Base-by-base conservation (phyloP, 768 basidiomycete genomes). In the Dendrothele bispora region DNA sequence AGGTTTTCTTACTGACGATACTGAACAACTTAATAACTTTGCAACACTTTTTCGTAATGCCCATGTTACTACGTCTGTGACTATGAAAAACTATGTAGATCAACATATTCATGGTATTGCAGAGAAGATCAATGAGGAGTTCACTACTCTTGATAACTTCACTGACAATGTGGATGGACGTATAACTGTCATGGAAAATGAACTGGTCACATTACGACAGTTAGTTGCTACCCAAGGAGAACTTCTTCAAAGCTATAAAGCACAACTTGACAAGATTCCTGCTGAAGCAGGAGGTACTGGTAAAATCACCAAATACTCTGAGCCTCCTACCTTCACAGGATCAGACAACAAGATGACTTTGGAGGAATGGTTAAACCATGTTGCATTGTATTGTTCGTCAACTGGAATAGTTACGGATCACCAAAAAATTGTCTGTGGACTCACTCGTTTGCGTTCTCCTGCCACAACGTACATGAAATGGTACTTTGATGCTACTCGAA, bases 321-420 rank as follows among this genome's bases (percentile, higher is more conserved):
- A 39, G 20, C 37, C 37, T 12, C 37, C 37, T 11, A 39, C 37
- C 18, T 39, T 39, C 18, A 12, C 20, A 8, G 40, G 40, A 14
- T 21, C 40, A 22, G 29, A 34, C 25, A 29, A n/a, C 30, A 43
- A 34, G 22, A 28, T 43, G 14, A 27, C 42, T 18, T 34, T 43
- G 42, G 29, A 30, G 12, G 42, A 43, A 18, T 43, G 42, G 42
- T 8, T 43, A 12, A 43, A 43, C 20, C 42, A 43, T 10, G 29
- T 43, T 20, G 14, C 42, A 6, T 7, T 43, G 27, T 43, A 29
- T 18, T 29, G 29, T 20, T 29, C 42, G 5, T 28, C 25, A 15
- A 5, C 17, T n/a, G 28, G 42, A 18, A 43, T 43, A 28, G 6
- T 7, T 43, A 34, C 29, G 12, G 42, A 43, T 28, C 25, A 43